phyloP scores from a whole-genome alignment of 768 basidiomycete genomes.

The Leccinum sublutescens region DNA sequence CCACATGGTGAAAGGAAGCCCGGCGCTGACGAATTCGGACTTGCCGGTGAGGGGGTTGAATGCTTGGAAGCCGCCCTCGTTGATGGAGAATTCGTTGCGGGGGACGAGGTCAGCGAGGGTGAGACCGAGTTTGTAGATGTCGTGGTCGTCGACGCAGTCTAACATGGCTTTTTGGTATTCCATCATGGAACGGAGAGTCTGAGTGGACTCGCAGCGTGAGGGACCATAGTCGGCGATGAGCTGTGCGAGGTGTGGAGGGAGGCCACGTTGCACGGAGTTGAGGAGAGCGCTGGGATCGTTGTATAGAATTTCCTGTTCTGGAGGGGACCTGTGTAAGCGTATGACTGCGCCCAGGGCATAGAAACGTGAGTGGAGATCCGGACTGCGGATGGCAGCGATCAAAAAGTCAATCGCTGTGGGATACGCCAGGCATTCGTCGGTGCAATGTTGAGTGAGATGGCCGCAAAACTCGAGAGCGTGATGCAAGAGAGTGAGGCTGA shows the following conservation, averaged over 20 bases:
- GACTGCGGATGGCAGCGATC: conserved; percentile 53
- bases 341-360: conserved; percentile 53
- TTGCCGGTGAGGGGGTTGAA: conserved; percentile 43
- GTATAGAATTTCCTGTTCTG: conserved; percentile 44
- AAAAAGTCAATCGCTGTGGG: conserved; percentile 49
- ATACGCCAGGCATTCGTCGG: conserved; percentile 42
- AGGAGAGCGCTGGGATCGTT: conserved; percentile 53
- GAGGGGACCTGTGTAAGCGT: conserved; percentile 43
- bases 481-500: conserved; percentile 42
- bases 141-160: conserved; percentile 41
- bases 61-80: conserved; percentile 53
- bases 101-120: conserved; percentile 49
- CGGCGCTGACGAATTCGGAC: conserved; percentile 41
- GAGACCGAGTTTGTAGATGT: conserved; percentile 52
- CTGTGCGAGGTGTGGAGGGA: conserved; percentile 46
- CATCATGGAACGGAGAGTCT: conserved; percentile 38
- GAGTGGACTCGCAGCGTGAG: conserved; percentile 44
- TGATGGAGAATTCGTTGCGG: conserved; percentile 58
- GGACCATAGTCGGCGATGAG: conserved; percentile 49
- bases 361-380: conserved; percentile 52
- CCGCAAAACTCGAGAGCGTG: conserved; percentile 53
- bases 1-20: conserved; percentile 62
- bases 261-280: conserved; percentile 37
- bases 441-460: conserved; percentile 42
- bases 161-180: conserved; percentile 58